Base-by-base conservation (phyloP, 192 early-diverging fungal genomes). In the Piromyces sp. region DNA sequence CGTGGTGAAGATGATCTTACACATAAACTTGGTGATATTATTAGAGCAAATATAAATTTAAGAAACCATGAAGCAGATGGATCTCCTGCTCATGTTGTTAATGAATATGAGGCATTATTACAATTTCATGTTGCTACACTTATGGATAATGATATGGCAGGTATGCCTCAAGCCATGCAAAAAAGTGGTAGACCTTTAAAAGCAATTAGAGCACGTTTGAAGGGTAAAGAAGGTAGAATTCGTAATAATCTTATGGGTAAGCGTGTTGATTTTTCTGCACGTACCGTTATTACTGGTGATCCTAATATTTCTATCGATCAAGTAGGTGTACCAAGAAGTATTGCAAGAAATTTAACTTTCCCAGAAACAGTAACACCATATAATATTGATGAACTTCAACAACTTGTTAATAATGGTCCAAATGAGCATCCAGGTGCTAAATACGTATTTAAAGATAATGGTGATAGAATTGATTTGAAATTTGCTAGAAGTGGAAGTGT, bases 231-330 rank as follows among this genome's bases (percentile, higher is more conserved):
- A 87, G 98, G 96, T 79, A 94, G 98, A 85, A 88, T 99, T 82
- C 95, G 98, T 88, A 96, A 96, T 81, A 99, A 99, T 86, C 88
- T 99, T 87, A 99, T 99, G 98, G 98, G 98, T 80, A 99, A 99
- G 86, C 95, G 98, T 88, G 97, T 99, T 3, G 98, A 98, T 87
- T 99, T 98, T 87, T 97, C 96, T 30, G 97, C 98, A 0, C 95
- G 97, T 88, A 99, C 96, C 7, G 97, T 99, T 79, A 98, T 99
- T 87, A 99, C 97, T 13, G 97, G 97, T 82, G 97, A 99, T 84
- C 96, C 97, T 29, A 97, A 97, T 85, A 87, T 99, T 58, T 93
- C 93, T n/a, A 93, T 99, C 58, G 97, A 99, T 87, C 93, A 99
- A 87, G 97, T 99, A 78, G 97, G 97, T 58, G 97, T 99, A 1